Base-by-base conservation (phyloP, 2,329 filamentous ascomycete genomes). In the Penicillium sp. region DNA sequence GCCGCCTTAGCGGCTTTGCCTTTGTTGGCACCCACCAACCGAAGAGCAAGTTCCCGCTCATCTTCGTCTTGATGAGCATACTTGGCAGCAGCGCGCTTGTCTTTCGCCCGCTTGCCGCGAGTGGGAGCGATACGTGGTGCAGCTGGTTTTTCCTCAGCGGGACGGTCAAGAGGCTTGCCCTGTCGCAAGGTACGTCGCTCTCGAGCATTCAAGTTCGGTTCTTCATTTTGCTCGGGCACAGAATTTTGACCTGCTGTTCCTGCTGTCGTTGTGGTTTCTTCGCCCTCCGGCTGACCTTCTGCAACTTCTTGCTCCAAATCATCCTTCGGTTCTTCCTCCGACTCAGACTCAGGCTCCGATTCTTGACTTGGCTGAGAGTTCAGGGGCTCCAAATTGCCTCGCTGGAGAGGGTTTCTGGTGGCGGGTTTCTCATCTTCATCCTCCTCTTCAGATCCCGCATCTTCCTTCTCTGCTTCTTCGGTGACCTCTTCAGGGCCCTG, bases 21-120 rank as follows among this genome's bases (percentile, higher is more conserved):
- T 43, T 69, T 68, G 59, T 70, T 57, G 82, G 90, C 87, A 38
- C 94, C 94, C n/a, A 96, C 85, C n/a, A 97, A 82, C 24, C 86
- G 82, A 74, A 97, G 89, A 32, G 92, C 91, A 0, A 92, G 83
- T 7, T 83, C 84, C 13, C 92, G 90, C 68, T 99, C 94, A 74
- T 96, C 93, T 53, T 96, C 92, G 66, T 97, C 93, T 79, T 97
- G 94, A 65, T 95, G 80, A 44, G 89, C 93, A 76, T 99, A 99
- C 72, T 96, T 97, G 56, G 85, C 79, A 4, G 90, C 90, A 2
- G 90, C 86, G 73, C 94, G 96, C 79, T 95, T 96, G 42, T 87
- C 86, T 71, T 96, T 96, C 57, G 82, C 83, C 56, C 85, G 86
- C 72, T 95, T 91, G 31, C 92, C 91, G 55, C 92, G 86, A 14